A percentile compares a stretch with the other conserved stretches of the same genome.
These are phyloP conservation scores for Rosa persica DNA, from an alignment of 306 rosid species.

Conservation along the genomic window DNA sequence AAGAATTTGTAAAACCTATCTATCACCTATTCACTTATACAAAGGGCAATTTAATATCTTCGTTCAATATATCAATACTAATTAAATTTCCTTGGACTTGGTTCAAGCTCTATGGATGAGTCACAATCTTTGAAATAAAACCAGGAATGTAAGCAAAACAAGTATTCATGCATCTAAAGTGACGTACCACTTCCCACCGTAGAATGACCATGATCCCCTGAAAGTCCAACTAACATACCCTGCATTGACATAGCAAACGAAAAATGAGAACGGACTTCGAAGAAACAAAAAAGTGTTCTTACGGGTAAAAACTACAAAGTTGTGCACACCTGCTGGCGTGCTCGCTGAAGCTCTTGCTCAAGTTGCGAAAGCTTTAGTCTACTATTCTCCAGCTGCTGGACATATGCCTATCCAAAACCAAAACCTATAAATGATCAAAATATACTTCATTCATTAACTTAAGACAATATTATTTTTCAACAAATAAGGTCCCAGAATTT, in stretches of 20 bases:
- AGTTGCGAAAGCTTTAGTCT: slow-evolving; percentile 60
- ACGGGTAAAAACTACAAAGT: not conserved
- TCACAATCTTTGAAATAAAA: not conserved
- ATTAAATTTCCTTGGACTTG: not conserved
- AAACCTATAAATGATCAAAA: slow-evolving; percentile 47
- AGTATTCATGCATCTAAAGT: not conserved
- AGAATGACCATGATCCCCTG: slow-evolving; percentile 48
- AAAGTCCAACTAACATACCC: slow-evolving; percentile 44
- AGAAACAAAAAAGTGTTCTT: not conserved
- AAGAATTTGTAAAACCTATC: not conserved
- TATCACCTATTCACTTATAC: not conserved
- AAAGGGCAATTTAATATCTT: not conserved
- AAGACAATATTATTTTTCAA: slow-evolving; percentile 11
- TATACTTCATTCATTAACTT: slow-evolving; percentile 33
- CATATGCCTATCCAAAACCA: slow-evolving; percentile 80
- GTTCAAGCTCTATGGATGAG: not conserved
- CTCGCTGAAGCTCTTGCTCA: slow-evolving; percentile 74
- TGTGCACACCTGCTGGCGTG: slow-evolving; percentile 74
- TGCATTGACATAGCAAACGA: slow-evolving; percentile 27
- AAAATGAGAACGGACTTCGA: not conserved
- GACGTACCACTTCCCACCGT: slow-evolving; percentile 52
- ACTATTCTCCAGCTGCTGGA: slow-evolving; percentile 78
- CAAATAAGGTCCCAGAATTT: not conserved
- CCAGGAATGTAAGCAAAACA: not conserved
- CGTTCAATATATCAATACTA: not conserved